These are phyloP conservation scores for Endoconidiophora polonica DNA, from an alignment of 2,329 filamentous ascomycete genomes.

Conservation along the genomic window DNA sequence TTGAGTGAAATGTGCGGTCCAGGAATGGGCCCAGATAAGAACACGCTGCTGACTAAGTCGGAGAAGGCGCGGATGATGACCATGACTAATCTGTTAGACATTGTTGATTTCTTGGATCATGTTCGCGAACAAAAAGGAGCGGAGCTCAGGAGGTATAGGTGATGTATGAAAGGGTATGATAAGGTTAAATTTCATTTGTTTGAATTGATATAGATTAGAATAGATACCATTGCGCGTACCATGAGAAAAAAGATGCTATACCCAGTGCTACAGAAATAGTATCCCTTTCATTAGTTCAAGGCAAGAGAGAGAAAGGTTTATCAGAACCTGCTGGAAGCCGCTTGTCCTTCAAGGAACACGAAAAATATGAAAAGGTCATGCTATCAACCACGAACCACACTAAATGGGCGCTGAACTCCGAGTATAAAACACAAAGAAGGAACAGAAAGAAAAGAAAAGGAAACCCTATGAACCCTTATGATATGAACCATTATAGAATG, in stretches of 20 bases:
- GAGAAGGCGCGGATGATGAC: constrained; percentile 35
- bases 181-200: too few species aligned
- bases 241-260: constrained; percentile 1
- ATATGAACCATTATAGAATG: background rate
- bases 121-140: constrained; percentile 22
- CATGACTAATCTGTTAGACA: constrained; percentile 36
- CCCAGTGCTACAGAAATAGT: too few species aligned
- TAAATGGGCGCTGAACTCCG: background rate
- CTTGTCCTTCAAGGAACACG: too few species aligned
- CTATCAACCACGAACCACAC: background rate
- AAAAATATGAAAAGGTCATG: background rate
- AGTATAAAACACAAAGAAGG: too few species aligned
- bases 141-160: background rate
- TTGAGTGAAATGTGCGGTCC: constrained; percentile 48
- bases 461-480: background rate
- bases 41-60: constrained; percentile 34
- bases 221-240: background rate
- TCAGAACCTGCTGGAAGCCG: too few species aligned
- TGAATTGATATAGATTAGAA: background rate
- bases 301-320: too few species aligned
- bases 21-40: constrained; percentile 36
- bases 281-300: too few species aligned
- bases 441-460: background rate
- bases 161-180: background rate
- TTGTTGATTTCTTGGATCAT: constrained; percentile 44